Evolutionary conservation across 441 rosid genomes (phyloP).

Genomic region (California macrophylla): DNA sequence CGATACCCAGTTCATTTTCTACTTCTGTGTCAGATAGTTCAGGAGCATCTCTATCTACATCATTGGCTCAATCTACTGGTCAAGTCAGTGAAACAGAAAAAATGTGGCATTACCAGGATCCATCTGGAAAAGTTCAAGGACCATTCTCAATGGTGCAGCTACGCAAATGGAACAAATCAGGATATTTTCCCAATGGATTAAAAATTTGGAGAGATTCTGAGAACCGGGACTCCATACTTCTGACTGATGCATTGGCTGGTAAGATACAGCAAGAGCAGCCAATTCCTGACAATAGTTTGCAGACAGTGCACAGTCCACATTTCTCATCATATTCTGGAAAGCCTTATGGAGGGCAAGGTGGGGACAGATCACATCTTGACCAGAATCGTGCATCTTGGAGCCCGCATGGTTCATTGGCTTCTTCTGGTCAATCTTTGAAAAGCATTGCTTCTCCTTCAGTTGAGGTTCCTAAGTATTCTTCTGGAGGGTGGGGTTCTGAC

Average conservation of each 20-base stretch:
- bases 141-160: slow-evolving; percentile 86
- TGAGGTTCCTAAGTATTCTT: slow-evolving; percentile 43
- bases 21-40: slow-evolving; percentile 31
- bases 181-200: slow-evolving; percentile 77
- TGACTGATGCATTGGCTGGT: slow-evolving; percentile 67
- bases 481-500: slow-evolving; percentile 47
- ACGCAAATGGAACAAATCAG: slow-evolving; percentile 84
- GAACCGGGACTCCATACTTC: slow-evolving; percentile 56
- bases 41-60: slow-evolving; percentile 31
- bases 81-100: slow-evolving; percentile 66
- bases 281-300: slow-evolving; percentile 30
- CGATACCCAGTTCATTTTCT: slow-evolving; percentile 31
- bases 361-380: slow-evolving; percentile 26
- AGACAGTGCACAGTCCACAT: slow-evolving; percentile 17
- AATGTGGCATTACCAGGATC: slow-evolving; percentile 84
- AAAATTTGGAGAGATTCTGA: slow-evolving; percentile 64
- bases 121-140: slow-evolving; percentile 84
- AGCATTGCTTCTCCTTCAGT: slow-evolving; percentile 31
- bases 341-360: slow-evolving; percentile 18
- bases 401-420: slow-evolving; percentile 21
- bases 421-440: slow-evolving; percentile 22
- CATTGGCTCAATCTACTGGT: slow-evolving; percentile 30
- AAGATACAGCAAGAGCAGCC: slow-evolving; percentile 45
- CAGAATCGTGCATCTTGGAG: slow-evolving; percentile 24
- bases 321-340: slow-evolving; percentile 12